A percentile compares a stretch with the other conserved stretches of the same genome.
Evolutionary conservation across 2,329 filamentous ascomycete genomes (phyloP).

Genomic region (Orbilia quercus): DNA sequence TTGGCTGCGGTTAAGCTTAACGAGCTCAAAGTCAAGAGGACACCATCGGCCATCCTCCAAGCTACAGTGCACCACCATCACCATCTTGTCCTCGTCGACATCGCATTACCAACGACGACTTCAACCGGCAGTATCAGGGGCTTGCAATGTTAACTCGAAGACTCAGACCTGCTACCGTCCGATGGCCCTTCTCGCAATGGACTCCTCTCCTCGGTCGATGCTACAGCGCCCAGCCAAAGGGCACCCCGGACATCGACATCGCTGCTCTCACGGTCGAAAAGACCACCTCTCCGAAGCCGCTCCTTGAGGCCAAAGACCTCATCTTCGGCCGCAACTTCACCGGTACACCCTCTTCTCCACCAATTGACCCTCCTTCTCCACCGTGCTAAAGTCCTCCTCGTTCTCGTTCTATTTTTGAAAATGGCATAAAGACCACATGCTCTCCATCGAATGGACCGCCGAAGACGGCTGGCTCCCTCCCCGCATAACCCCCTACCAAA

Average conservation of each 20-base stretch:
- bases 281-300: slow-evolving; percentile 78
- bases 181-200: slow-evolving; percentile 39
- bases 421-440: slow-evolving; percentile 84
- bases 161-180: slow-evolving; percentile 29
- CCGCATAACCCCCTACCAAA: slow-evolving; percentile 91
- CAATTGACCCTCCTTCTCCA: slow-evolving; percentile 7
- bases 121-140: not conserved
- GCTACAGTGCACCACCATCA: too few relatives aligned
- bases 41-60: not conserved
- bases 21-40: not conserved
- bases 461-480: slow-evolving; percentile 83
- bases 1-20: slow-evolving; percentile 5
- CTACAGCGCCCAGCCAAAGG: slow-evolving; percentile 56
- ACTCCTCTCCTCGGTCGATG: slow-evolving; percentile 2
- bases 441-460: slow-evolving; percentile 91
- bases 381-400: slow-evolving; percentile 18
- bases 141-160: slow-evolving; percentile 32
- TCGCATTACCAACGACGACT: not conserved
- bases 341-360: slow-evolving; percentile 67
- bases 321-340: slow-evolving; percentile 93
- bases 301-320: slow-evolving; percentile 80
- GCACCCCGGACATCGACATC: slow-evolving; percentile 75
- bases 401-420: not conserved
- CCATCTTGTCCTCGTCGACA: not conserved
- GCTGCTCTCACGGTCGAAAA: slow-evolving; percentile 78